Base-by-base conservation (phyloP, 73 alveolate species). In the Effrenium voratum region DNA sequence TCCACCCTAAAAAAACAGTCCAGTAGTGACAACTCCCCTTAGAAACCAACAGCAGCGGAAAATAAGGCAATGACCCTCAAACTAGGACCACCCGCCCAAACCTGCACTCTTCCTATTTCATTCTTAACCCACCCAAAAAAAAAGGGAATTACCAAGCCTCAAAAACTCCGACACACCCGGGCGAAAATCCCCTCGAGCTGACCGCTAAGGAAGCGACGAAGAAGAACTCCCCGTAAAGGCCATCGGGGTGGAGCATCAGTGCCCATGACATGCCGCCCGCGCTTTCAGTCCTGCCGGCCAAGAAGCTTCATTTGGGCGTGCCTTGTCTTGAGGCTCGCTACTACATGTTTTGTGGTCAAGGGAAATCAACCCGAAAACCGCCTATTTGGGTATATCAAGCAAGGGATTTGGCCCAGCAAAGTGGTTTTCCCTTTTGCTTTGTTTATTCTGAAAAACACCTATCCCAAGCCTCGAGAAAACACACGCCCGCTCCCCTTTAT, bases 191-290 rank as follows among this genome's bases (percentile, higher is more conserved):
- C 63, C 8, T 52, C 63, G 26, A 12, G 8, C 63, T 19, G 63
- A 12, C 26, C 63, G 26, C 63, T n/a, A n/a, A n/a, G 50, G 50
- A 10, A 8, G 82, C 8, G 45, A 40, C 93, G 55, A 83, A 83
- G 93, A 83, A 83, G 93, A 83, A 83, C 41, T 49, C 79, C 45
- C 76, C 70, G 52, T 49, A 43, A 41, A 83, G 55, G 79, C 93
- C 93, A 32, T 50, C 47, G 44, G 70, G 91, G 44, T 8, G 32
- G 80, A 82, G 16, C 92, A 82, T 82, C 76, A 82, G 30, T 32
- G 92, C 92, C 92, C 92, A 82, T 3, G 92, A 82, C 92, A 82
- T 82, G 38, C 92, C 92, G 0, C 92, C 92, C 3, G 92, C 92
- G 16, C 47, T 2, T 47, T 72, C 73, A 0, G 92, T 82, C 73